These are phyloP conservation scores for Vaccinium myrtillus DNA, from an alignment of 148 eudicot species.

Conservation along the genomic window DNA sequence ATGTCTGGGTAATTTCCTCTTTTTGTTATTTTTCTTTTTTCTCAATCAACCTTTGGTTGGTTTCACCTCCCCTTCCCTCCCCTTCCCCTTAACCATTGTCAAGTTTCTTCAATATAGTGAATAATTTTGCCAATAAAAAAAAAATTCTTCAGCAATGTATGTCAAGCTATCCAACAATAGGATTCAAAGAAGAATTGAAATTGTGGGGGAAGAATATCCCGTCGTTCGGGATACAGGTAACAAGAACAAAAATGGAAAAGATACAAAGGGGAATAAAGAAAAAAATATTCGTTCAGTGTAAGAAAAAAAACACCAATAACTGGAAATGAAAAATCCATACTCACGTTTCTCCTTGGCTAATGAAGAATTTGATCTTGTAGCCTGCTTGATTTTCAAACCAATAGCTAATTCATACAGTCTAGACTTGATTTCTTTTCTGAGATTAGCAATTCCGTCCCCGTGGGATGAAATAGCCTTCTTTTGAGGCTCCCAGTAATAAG, in stretches of 20 bases:
- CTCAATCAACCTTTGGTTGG: too few relatives aligned
- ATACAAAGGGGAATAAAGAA: slow-evolving; percentile 5
- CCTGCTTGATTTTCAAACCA: slow-evolving; percentile 48
- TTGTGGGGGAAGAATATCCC: not conserved
- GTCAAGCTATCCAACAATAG: not conserved
- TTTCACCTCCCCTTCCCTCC: too few relatives aligned
- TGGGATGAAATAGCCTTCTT: slow-evolving; percentile 50
- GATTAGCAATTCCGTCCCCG: slow-evolving; percentile 36
- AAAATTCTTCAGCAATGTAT: not conserved
- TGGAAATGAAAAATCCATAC: slow-evolving; percentile 24
- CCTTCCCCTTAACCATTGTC: too few relatives aligned
- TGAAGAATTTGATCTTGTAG: slow-evolving; percentile 33
- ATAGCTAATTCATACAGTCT: slow-evolving; percentile 53
- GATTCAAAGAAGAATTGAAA: not conserved
- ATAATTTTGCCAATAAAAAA: too few relatives aligned
- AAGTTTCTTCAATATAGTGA: too few relatives aligned
- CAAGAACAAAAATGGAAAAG: not conserved
- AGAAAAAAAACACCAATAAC: slow-evolving; percentile 5
- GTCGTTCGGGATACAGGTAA: not conserved
- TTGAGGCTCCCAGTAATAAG: slow-evolving; percentile 89
- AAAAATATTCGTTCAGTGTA: not conserved
- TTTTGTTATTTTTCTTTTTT: too few relatives aligned
- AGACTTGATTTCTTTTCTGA: slow-evolving; percentile 60
- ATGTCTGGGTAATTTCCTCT: too few relatives aligned
- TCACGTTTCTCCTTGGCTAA: slow-evolving; percentile 56